phyloP scores from a whole-genome alignment of 768 basidiomycete species.

The Leccinum uliginosum region DNA sequence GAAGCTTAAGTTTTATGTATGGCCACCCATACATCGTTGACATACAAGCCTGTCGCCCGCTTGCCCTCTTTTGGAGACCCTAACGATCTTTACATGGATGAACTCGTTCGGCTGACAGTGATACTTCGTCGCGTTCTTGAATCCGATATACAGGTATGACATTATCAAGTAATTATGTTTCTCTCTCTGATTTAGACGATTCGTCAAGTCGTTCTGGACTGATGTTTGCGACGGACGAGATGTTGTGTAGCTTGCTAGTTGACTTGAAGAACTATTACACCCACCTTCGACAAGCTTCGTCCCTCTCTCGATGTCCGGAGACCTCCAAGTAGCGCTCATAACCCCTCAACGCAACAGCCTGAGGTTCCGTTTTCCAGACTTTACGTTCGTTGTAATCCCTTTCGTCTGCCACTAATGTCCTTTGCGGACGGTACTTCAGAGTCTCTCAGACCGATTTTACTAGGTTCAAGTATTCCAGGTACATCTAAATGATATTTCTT shows the following conservation, averaged over 20 bases:
- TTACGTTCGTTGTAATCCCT: no score
- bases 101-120: slow-evolving; percentile 88
- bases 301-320: slow-evolving; percentile 11
- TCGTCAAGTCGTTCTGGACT: slow-evolving; percentile 75
- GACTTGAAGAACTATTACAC: slow-evolving; percentile 62
- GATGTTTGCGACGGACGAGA: slow-evolving; percentile 77
- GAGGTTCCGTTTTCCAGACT: slow-evolving; percentile 6
- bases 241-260: slow-evolving; percentile 56
- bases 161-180: not conserved
- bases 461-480: slow-evolving; percentile 74
- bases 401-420: no score
- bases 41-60: slow-evolving; percentile 87
- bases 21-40: slow-evolving; percentile 97
- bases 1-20: slow-evolving; percentile 80
- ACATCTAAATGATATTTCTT: no score
- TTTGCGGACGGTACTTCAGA: slow-evolving; percentile 29
- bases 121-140: slow-evolving; percentile 87
- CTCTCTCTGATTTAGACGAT: slow-evolving; percentile 9
- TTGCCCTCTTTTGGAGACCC: slow-evolving; percentile 85
- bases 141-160: slow-evolving; percentile 84
- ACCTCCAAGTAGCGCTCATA: slow-evolving; percentile 14
- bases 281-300: slow-evolving; percentile 18
- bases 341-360: slow-evolving; percentile 4
- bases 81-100: slow-evolving; percentile 77
- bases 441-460: slow-evolving; percentile 54